Conservation (phyloP, 148 eudicot genomes). For the Mesembryanthemum crystallinum region DNA sequence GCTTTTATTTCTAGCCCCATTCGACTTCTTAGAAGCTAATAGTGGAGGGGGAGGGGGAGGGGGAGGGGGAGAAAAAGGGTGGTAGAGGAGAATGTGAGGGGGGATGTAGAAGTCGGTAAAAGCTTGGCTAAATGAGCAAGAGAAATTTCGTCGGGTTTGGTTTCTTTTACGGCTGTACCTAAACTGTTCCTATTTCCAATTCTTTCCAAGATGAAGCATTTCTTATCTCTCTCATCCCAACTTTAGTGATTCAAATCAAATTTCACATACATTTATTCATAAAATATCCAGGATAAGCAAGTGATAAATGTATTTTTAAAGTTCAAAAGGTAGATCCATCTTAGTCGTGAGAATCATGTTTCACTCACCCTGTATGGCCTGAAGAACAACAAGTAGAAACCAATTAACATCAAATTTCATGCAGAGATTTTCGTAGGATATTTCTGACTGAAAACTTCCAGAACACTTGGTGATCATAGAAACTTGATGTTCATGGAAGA, state of each 20-base stretch:
- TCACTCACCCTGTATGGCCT: background rate
- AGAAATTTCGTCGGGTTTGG: background rate
- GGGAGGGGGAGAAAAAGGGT: no score
- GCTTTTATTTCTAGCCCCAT: no score
- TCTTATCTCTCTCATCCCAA: background rate
- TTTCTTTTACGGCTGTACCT: background rate
- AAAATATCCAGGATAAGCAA: no score
- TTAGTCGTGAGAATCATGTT: background rate
- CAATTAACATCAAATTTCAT: background rate
- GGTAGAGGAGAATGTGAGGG: no score
- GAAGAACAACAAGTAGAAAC: background rate
- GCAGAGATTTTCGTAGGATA: no score
- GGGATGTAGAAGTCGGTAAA: no score
- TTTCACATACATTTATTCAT: no score
- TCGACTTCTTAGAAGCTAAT: no score
- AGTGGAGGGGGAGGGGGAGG: no score
- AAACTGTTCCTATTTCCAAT: background rate
- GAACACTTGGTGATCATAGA: background rate
- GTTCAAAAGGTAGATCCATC: background rate
- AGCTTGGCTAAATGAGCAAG: no score
- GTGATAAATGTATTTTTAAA: background rate
- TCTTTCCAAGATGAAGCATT: background rate
- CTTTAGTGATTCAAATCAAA: no score
- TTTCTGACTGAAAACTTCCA: background rate
- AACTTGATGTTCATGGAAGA: background rate